A percentile compares a stretch with the other conserved stretches of the same genome.
These are phyloP conservation scores for Lagenidium giganteum DNA, from an alignment of 352 stramenopile genomes.

Conservation along the genomic window DNA sequence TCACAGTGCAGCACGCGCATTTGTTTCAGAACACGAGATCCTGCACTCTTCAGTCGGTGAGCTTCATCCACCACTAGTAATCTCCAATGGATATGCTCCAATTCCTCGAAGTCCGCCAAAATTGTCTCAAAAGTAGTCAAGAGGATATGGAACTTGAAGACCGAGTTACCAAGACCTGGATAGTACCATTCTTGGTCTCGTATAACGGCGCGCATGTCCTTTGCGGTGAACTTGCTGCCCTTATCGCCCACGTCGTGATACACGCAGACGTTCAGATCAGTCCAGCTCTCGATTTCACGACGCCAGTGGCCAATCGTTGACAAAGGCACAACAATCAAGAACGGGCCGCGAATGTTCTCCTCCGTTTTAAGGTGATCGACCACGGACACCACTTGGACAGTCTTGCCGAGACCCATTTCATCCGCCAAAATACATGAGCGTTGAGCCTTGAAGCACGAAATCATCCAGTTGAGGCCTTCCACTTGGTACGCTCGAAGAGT, in stretches of 20 bases:
- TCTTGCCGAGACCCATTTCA: slow-evolving; percentile 94
- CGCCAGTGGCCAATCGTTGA: slow-evolving; percentile 88
- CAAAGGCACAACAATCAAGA: slow-evolving; percentile 82
- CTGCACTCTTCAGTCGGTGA: slow-evolving; percentile 72
- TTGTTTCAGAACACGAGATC: slow-evolving; percentile 83
- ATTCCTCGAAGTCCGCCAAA: slow-evolving; percentile 79
- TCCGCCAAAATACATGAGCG: slow-evolving; percentile 87
- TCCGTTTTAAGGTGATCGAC: slow-evolving; percentile 85
- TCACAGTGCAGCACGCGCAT: slow-evolving; percentile 84
- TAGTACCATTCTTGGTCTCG: slow-evolving; percentile 88
- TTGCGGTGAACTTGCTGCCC: slow-evolving; percentile 74
- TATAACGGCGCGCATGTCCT: slow-evolving; percentile 84
- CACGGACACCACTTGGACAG: slow-evolving; percentile 93
- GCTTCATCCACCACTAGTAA: slow-evolving; percentile 82
- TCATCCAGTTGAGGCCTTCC: slow-evolving; percentile 88
- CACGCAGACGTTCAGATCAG: slow-evolving; percentile 98
- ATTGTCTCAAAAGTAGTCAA: slow-evolving; percentile 84
- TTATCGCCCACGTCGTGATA: slow-evolving; percentile 95
- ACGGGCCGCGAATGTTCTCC: slow-evolving; percentile 79
- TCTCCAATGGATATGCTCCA: slow-evolving; percentile 83
- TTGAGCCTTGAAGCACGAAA: slow-evolving; percentile 83
- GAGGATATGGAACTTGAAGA: slow-evolving; percentile 87
- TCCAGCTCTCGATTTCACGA: slow-evolving; percentile 89
- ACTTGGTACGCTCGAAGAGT: slow-evolving; percentile 83
- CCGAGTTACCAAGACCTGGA: slow-evolving; percentile 84